Evolutionary conservation across 768 basidiomycete genomes (phyloP).

Genomic region (Tubosaeta sp.): DNA sequence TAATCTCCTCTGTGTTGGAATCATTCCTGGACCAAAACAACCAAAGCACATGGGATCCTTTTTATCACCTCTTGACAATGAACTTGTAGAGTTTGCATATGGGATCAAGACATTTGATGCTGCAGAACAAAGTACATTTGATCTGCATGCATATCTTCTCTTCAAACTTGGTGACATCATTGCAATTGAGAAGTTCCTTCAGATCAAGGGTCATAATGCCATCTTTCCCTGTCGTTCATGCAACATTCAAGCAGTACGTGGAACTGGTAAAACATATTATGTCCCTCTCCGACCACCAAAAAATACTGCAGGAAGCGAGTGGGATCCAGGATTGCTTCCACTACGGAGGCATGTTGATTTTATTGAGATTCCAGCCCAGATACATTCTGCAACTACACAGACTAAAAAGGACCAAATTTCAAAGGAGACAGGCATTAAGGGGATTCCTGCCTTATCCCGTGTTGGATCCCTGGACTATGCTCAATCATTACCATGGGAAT

Average conservation of each 20-base stretch:
- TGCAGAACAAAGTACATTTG: neutral
- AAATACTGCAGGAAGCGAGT: neutral
- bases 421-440: slow-evolving; percentile 32
- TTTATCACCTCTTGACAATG: slow-evolving; percentile 33
- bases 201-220: slow-evolving; percentile 37
- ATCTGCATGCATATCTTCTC: slow-evolving; percentile 32
- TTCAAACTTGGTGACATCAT: slow-evolving; percentile 33
- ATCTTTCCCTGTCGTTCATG: slow-evolving; percentile 33
- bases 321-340: slow-evolving; percentile 28
- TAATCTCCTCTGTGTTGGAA: slow-evolving; percentile 36
- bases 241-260: slow-evolving; percentile 26
- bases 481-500: neutral
- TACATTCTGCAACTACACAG: too few species aligned
- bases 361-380: too few species aligned
- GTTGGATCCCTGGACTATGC: neutral
- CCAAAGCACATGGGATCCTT: slow-evolving; percentile 40
- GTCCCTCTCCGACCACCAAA: neutral
- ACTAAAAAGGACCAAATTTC: slow-evolving; percentile 16
- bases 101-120: slow-evolving; percentile 38
- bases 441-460: slow-evolving; percentile 13
- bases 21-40: slow-evolving; percentile 45
- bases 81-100: slow-evolving; percentile 30
- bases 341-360: slow-evolving; percentile 31
- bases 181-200: slow-evolving; percentile 29
- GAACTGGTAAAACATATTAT: neutral